Conservation (phyloP, 2,329 filamentous ascomycete genomes). For the Alternaria ethzedia region DNA sequence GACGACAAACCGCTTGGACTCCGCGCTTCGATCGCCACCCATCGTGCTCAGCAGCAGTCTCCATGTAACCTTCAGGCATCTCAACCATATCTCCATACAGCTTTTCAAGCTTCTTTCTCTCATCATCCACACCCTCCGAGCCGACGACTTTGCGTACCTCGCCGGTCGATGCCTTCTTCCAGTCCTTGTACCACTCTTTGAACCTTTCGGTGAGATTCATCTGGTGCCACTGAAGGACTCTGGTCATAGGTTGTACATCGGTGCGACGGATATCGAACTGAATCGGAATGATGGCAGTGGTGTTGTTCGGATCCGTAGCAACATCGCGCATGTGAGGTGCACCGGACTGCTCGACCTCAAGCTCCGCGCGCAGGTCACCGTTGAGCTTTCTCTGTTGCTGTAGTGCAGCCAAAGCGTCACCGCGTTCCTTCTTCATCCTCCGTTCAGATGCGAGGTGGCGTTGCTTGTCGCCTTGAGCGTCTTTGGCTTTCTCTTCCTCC, state of each 20-base stretch:
- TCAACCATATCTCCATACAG: slow-evolving; percentile 18
- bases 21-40: slow-evolving; percentile 17
- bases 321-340: slow-evolving; percentile 18
- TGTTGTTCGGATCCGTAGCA: slow-evolving; percentile 8
- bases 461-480: slow-evolving; percentile 19
- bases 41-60: slow-evolving; percentile 23
- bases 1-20: slow-evolving; percentile 14
- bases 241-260: slow-evolving; percentile 11
- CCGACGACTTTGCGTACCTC: slow-evolving; percentile 2
- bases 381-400: slow-evolving; percentile 15
- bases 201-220: slow-evolving; percentile 5
- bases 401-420: slow-evolving; percentile 17
- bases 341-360: slow-evolving; percentile 19
- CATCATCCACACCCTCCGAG: slow-evolving; percentile 3
- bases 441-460: slow-evolving; percentile 14
- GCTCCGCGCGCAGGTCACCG: slow-evolving; percentile 15
- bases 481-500: slow-evolving; percentile 25
- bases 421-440: slow-evolving; percentile 22
- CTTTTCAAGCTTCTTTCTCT: slow-evolving; percentile 2
- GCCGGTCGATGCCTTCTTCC: slow-evolving; percentile 9
- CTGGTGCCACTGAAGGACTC: slow-evolving; percentile 12
- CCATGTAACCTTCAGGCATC: slow-evolving; percentile 2
- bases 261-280: slow-evolving; percentile 15
- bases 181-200: slow-evolving; percentile 18
- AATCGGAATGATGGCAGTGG: slow-evolving; percentile 17